Conservation (phyloP, 306 rosid species). For the Prunus mongolica region DNA sequence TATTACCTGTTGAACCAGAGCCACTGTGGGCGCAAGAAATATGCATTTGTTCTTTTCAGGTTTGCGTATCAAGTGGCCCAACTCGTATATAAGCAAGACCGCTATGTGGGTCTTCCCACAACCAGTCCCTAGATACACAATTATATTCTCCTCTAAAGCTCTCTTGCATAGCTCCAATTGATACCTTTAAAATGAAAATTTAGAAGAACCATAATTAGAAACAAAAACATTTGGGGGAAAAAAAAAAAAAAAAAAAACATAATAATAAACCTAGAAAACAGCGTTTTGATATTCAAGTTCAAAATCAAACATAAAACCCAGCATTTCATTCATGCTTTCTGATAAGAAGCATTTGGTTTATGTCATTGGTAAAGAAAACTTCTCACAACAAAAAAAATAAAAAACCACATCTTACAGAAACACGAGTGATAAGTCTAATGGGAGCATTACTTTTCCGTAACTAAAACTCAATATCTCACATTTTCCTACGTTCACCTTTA, state of each 20-base stretch:
- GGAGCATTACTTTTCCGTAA: neutral
- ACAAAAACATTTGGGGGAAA: neutral
- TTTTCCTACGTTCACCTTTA: neutral
- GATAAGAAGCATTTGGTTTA: neutral
- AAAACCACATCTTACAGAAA: neutral
- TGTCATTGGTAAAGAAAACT: neutral
- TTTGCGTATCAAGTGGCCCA: conserved; percentile 63
- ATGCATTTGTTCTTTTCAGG: conserved; percentile 66
- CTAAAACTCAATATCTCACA: neutral
- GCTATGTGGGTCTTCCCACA: conserved; percentile 96
- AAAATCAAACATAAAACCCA: neutral
- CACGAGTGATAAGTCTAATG: neutral
- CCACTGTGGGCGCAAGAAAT: conserved; percentile 94
- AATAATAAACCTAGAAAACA: neutral
- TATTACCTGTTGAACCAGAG: conserved; percentile 82
- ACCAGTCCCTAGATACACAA: conserved; percentile 90
- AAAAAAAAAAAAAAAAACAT: no score
- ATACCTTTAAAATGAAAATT: conserved; percentile 48
- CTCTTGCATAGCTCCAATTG: conserved; percentile 76
- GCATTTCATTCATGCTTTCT: neutral
- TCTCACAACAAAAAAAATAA: neutral
- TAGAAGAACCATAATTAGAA: neutral
- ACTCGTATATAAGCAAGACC: conserved; percentile 69
- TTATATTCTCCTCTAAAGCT: conserved; percentile 84
- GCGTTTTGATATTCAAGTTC: neutral